phyloP scores from a whole-genome alignment of 202 grass and related monocot genomes.

The Setaria italica region DNA sequence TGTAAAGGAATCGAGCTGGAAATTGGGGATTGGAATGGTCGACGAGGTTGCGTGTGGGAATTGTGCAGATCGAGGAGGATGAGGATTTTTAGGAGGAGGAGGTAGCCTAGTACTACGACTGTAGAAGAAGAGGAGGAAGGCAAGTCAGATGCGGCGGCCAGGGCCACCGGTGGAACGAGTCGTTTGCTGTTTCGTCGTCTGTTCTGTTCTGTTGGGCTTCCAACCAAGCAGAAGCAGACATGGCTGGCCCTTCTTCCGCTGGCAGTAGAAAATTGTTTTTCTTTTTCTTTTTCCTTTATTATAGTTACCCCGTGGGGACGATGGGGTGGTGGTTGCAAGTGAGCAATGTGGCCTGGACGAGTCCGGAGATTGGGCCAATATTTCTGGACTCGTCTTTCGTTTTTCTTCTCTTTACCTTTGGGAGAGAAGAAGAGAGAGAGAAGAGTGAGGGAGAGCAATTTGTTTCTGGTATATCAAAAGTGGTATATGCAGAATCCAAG shows the following conservation, averaged over 20 bases:
- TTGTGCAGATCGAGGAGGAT: background rate
- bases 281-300: too few species aligned
- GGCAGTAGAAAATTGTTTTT: background rate
- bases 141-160: background rate
- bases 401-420: background rate
- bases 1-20: background rate
- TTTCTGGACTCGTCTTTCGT: slow-evolving; percentile 21
- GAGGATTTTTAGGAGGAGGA: background rate
- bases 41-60: slow-evolving; percentile 15
- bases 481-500: slow-evolving; percentile 43
- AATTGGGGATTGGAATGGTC: slow-evolving; percentile 1
- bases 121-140: background rate
- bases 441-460: background rate
- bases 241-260: too few species aligned
- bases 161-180: background rate
- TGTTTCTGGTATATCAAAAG: slow-evolving; percentile 62
- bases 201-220: background rate
- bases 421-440: background rate
- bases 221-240: too few species aligned
- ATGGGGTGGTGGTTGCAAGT: background rate
- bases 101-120: background rate
- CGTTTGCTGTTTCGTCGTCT: background rate
- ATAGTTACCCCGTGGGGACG: too few species aligned
- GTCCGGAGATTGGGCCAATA: background rate
- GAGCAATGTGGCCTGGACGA: slow-evolving; percentile 22